These are phyloP conservation scores for Termitomyces sp. DNA, from an alignment of 768 basidiomycete species.

Conservation along the genomic window DNA sequence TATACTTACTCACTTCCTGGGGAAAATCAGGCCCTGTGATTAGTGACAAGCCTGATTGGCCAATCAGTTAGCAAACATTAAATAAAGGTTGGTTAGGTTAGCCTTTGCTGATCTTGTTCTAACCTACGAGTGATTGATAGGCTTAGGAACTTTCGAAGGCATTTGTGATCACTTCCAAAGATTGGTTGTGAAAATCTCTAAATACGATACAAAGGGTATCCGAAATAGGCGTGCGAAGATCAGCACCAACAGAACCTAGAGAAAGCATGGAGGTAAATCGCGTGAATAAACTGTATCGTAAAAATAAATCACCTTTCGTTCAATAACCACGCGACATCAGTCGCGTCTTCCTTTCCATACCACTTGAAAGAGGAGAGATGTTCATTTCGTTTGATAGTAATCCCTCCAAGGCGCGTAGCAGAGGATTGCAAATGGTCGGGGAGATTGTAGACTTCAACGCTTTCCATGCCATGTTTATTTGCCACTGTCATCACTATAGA, in stretches of 20 bases:
- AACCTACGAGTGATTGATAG: background rate
- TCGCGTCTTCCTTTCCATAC: slow-evolving; percentile 34
- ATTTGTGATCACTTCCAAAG: background rate
- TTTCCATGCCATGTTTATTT: slow-evolving; percentile 23
- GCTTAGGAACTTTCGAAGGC: background rate
- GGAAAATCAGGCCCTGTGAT: background rate
- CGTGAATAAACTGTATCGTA: background rate
- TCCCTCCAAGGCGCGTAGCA: slow-evolving; percentile 23
- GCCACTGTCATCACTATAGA: slow-evolving; percentile 28
- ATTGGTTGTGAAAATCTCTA: background rate
- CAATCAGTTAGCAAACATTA: background rate
- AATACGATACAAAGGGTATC: background rate
- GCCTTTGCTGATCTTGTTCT: background rate
- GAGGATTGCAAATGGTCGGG: slow-evolving; percentile 22
- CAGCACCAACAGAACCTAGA: background rate
- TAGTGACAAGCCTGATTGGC: background rate
- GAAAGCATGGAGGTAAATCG: background rate
- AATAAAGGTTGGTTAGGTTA: background rate
- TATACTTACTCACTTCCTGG: background rate
- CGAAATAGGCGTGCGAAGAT: background rate
- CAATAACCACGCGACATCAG: slow-evolving; percentile 35
- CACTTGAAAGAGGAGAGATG: slow-evolving; percentile 42
- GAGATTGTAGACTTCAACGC: slow-evolving; percentile 45
- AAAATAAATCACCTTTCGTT: slow-evolving; percentile 37
- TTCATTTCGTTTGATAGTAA: slow-evolving; percentile 25